Evolutionary conservation across 768 basidiomycete species (phyloP).

Genomic region (Cyclocybe aegerita): DNA sequence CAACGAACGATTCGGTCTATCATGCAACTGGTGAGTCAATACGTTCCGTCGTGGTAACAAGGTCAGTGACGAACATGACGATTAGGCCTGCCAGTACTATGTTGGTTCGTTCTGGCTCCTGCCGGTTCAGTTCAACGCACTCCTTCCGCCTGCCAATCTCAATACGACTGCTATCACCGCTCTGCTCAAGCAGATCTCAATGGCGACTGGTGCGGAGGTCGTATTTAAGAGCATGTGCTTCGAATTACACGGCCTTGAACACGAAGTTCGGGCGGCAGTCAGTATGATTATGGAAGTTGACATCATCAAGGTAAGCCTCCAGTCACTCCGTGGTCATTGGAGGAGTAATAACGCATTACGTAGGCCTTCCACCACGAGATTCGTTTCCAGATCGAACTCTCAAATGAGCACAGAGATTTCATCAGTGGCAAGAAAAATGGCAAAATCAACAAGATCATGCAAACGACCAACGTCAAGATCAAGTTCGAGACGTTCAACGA

Average conservation of each 20-base stretch:
- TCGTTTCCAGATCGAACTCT: constrained; percentile 95
- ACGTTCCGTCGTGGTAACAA: not conserved
- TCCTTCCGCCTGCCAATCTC: constrained; percentile 79
- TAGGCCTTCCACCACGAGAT: constrained; percentile 96
- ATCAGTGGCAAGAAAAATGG: constrained; percentile 99
- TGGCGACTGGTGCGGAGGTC: constrained; percentile 86
- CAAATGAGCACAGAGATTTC: constrained; percentile 97
- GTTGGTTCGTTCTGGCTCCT: constrained; percentile 97
- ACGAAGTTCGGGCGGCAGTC: constrained; percentile 86
- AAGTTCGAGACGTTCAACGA: constrained; percentile 99
- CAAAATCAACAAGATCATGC: constrained; percentile 99
- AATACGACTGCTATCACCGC: constrained; percentile 82
- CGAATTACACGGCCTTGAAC: constrained; percentile 92
- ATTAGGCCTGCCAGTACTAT: constrained; percentile 90
- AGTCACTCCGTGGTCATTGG: not conserved
- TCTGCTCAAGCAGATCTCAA: constrained; percentile 83
- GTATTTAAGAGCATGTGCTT: constrained; percentile 98
- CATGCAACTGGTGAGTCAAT: constrained; percentile 82
- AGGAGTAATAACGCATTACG: constrained; percentile 3
- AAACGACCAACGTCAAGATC: constrained; percentile 94
- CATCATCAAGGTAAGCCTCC: constrained; percentile 72
- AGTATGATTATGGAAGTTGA: constrained; percentile 88
- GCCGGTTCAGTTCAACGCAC: constrained; percentile 89
- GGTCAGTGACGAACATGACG: not conserved
- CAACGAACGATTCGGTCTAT: constrained; percentile 91